Base-by-base conservation (phyloP, 1,284 basidiomycete species). In the Psilocybe mexicana region DNA sequence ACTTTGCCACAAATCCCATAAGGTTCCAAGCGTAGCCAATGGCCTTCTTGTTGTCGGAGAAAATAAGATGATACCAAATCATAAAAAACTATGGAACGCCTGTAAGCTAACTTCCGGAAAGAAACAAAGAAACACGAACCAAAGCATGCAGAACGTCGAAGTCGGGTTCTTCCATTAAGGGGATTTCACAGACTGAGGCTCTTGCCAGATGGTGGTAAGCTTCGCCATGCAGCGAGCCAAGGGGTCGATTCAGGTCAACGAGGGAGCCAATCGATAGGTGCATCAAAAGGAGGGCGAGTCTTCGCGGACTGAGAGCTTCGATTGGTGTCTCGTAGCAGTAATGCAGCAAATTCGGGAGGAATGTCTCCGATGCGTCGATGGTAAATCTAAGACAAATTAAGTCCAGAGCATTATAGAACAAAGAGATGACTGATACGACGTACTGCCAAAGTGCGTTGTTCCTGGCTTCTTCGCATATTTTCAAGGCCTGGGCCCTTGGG, bases 391-490 rank as follows among this genome's bases (percentile, higher is more conserved):
- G 55, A 66, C 62, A 59, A 51, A 12, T 2, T 49, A 42, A 33
- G 26, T 11, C 43, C 38, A 23, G 28, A 30, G n/a, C 11, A 6
- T 25, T 30, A 11, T n/a, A 49, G 14, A n/a, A 33, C 3, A 2
- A 10, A 48, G 12, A 11, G 12, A 14, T 44, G 52, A 59, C 48
- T 30, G 28, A 50, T 25, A 63, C 57, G 52, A 80, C 85, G 65
- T 71, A 86, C 86, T 87, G 86, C 86, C 86, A 88, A 60, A 87
- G 76, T 46, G 86, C 86, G 60, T 87, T 86, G 61, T 74, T 74
- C 57, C 79, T 79, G 35, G 85, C 85, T 69, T 84, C 79, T 58
- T 82, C 77, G 67, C 85, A 87, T 12, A 86, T 77, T 30, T 76
- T 74, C 50, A 78, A 74, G 0, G 85, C 86, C 60, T 85, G 83